phyloP scores from a whole-genome alignment of 768 basidiomycete species.

The Pisolithus microcarpus region DNA sequence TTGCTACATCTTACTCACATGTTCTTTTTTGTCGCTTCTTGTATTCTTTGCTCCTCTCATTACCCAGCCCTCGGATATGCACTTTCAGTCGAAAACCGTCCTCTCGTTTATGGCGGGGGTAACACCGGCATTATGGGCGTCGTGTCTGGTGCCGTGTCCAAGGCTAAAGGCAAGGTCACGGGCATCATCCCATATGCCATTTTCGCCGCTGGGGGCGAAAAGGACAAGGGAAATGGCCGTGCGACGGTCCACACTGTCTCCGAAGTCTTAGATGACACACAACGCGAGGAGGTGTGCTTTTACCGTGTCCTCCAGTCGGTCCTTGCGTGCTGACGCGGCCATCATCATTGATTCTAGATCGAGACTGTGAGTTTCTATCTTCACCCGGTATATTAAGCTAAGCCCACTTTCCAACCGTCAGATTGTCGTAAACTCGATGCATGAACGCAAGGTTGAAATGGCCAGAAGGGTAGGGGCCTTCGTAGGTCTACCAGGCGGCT shows the following conservation, averaged over 20 bases:
- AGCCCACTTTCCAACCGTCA: slow-evolving; percentile 18
- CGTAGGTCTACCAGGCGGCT: slow-evolving; percentile 87
- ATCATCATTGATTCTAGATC: slow-evolving; percentile 12
- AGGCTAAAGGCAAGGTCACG: slow-evolving; percentile 54
- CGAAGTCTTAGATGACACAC: slow-evolving; percentile 24
- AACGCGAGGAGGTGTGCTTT: slow-evolving; percentile 27
- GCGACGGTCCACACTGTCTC: slow-evolving; percentile 15
- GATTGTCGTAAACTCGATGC: slow-evolving; percentile 77
- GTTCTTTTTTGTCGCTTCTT: not conserved
- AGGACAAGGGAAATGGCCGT: slow-evolving; percentile 34
- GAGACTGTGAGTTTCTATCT: slow-evolving; percentile 24
- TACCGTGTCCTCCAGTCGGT: not conserved
- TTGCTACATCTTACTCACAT: not conserved
- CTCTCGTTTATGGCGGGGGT: slow-evolving; percentile 86
- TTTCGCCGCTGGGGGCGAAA: slow-evolving; percentile 56
- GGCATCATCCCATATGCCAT: slow-evolving; percentile 80
- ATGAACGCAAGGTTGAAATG: slow-evolving; percentile 89
- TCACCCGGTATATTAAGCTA: not conserved
- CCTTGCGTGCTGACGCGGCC: not conserved
- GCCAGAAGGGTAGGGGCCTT: slow-evolving; percentile 75
- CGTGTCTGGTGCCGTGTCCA: slow-evolving; percentile 58
- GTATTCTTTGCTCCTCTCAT: not conserved
- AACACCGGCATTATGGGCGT: slow-evolving; percentile 80
- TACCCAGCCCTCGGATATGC: slow-evolving; percentile 64
- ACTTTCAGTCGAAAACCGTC: slow-evolving; percentile 49